phyloP scores from a whole-genome alignment of 2,329 filamentous ascomycete genomes.

The Rachicladosporium sp. region DNA sequence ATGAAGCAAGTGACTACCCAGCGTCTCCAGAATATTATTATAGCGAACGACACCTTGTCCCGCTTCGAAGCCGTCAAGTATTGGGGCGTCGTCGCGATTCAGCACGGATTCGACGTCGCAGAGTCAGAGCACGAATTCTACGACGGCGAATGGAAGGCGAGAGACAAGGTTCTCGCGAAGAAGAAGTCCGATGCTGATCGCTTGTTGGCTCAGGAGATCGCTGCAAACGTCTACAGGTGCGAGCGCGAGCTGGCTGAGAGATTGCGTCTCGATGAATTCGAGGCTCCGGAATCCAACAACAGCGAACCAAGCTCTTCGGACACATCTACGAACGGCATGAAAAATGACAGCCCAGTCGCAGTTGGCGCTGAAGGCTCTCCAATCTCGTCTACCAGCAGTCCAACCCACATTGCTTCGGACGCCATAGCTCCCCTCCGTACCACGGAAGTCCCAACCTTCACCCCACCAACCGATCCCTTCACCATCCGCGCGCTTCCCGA shows the following conservation, averaged over 20 bases:
- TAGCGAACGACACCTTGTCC: neutral
- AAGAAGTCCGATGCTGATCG: neutral
- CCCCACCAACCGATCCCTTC: neutral
- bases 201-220: too few relatives aligned
- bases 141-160: neutral
- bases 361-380: neutral
- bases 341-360: neutral
- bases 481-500: conserved; percentile 26
- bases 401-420: too few relatives aligned
- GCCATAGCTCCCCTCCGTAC: too few relatives aligned
- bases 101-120: neutral
- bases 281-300: too few relatives aligned
- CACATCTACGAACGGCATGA: neutral
- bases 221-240: too few relatives aligned
- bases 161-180: neutral
- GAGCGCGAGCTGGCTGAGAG: too few relatives aligned
- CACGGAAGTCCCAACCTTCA: too few relatives aligned
- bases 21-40: neutral
- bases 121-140: neutral
- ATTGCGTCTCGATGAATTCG: too few relatives aligned
- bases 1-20: conserved; percentile 26
- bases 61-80: conserved; percentile 25
- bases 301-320: neutral
- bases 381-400: too few relatives aligned
- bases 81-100: conserved; percentile 12